Conservation (phyloP, 2,329 filamentous ascomycete genomes). For the Plenodomus lindquistii region DNA sequence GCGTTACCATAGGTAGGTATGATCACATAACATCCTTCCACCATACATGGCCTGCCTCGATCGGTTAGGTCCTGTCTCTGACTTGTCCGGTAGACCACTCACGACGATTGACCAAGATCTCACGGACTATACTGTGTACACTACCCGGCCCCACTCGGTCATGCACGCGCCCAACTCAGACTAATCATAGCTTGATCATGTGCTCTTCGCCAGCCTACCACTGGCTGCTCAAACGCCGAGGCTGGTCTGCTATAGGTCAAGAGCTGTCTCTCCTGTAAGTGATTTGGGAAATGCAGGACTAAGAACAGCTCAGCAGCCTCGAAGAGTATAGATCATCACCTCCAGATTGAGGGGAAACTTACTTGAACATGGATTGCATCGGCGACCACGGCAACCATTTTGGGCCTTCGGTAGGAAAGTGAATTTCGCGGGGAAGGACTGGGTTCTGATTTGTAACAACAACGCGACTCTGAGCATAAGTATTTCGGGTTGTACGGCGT, state of each 20-base stretch:
- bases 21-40: too few relatives aligned
- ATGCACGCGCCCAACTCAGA: not conserved
- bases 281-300: not conserved
- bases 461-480: constrained; percentile 4
- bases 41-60: too few relatives aligned
- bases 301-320: not conserved
- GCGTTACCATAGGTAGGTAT: too few relatives aligned
- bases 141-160: not conserved
- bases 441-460: constrained; percentile 21
- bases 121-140: not conserved
- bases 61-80: not conserved
- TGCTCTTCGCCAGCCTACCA: not conserved
- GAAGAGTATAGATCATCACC: constrained; percentile 12
- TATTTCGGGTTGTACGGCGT: constrained; percentile 8
- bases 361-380: constrained; percentile 15
- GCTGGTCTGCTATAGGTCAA: constrained; percentile 6
- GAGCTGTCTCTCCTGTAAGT: not conserved
- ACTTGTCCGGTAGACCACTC: not conserved
- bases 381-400: constrained; percentile 22
- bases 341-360: constrained; percentile 3
- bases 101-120: not conserved
- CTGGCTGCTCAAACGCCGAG: not conserved
- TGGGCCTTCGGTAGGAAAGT: constrained; percentile 15
- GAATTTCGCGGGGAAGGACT: constrained; percentile 10
- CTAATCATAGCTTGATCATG: not conserved